Evolutionary conservation across 495 filamentous ascomycete genomes (phyloP), one percentile per base, ranked within the genome.

Genomic region (Xylaria curta): DNA sequence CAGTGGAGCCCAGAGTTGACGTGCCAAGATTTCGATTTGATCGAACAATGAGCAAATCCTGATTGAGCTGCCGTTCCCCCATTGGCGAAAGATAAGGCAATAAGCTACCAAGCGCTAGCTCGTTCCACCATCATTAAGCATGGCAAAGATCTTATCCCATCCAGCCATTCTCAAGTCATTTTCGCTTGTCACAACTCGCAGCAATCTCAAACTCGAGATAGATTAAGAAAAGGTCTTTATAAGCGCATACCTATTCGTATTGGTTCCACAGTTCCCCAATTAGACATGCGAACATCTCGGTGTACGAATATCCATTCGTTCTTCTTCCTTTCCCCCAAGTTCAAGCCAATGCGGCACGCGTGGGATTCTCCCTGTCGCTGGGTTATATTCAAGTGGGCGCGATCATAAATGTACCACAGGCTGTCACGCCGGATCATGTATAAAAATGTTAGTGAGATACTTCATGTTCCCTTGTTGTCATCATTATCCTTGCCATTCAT

Each of bases 21-120:
- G 21, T 21, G 70, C 70, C 53, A 72, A 63, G 64, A 61, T 17
- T 13, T 13, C 33, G 59, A 62, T 70, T 70, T 70, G 58, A 70
- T 63, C 28, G 47, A 54, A 49, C 59, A 70, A 70, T 70, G 68
- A 70, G 68, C 36, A 70, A 70, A 64, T 51, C 33, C 68, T 58
- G 70, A 68, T 61, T 28, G 64, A 46, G 40, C 28, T 28, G 36
- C 40, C 40, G 21, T 10, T 21, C 24, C 68, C 64, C 13, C 31
- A 72, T 72, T 72, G 70, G 70, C 40, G 46, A 44, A 61, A 72
- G 70, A 72, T 72, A 72, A 72, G 70, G 47, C 17, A 26, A 21
- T 24, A 44, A 38, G 61, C 33, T 62, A 36, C 47, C 17, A 8
- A 1, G 17, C 36, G 59, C 44, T 70, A 70, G 68, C 67, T 51